phyloP scores from a whole-genome alignment of 768 basidiomycete species.

The Leccinum pellstonianum region DNA sequence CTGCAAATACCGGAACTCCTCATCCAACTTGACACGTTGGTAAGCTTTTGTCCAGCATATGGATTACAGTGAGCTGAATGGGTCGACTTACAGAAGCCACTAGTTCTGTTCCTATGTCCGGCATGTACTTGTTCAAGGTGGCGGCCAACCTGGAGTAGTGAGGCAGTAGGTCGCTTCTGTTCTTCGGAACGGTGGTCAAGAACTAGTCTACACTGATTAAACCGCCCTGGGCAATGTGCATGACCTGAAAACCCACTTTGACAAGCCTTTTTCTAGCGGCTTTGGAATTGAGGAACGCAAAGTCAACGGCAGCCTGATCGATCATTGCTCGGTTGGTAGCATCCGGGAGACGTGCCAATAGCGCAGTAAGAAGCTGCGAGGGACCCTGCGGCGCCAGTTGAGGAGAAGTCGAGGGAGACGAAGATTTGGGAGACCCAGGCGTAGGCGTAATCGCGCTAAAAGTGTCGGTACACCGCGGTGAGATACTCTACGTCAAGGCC shows the following conservation, averaged over 20 bases:
- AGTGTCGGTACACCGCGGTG: constrained; percentile 39
- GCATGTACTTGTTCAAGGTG: constrained; percentile 89
- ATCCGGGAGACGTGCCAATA: constrained; percentile 89
- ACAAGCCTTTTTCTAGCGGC: constrained; percentile 89
- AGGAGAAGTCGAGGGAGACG: constrained; percentile 60
- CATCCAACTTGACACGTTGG: constrained; percentile 67
- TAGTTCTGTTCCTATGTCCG: constrained; percentile 84
- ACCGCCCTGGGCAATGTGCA: constrained; percentile 2
- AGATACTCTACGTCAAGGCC: constrained; percentile 19
- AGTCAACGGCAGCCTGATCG: constrained; percentile 93
- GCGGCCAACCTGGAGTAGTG: constrained; percentile 91
- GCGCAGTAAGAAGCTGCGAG: constrained; percentile 85
- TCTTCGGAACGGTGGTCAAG: constrained; percentile 80
- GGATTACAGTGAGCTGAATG: neutral
- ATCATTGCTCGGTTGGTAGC: constrained; percentile 88
- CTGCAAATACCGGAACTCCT: constrained; percentile 95
- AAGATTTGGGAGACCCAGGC: constrained; percentile 63
- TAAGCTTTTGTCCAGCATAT: constrained; percentile 4
- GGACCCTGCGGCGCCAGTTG: constrained; percentile 85
- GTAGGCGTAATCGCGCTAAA: constrained; percentile 56
- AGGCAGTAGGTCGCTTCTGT: constrained; percentile 85
- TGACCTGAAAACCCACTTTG: constrained; percentile 52
- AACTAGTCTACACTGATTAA: constrained; percentile 47
- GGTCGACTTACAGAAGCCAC: constrained; percentile 65
- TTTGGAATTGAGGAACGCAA: constrained; percentile 95